Evolutionary conservation across 139 green algal species (phyloP), one percentile per base, ranked within the genome.

Genomic region (Chlamydomonas schloesseri): DNA sequence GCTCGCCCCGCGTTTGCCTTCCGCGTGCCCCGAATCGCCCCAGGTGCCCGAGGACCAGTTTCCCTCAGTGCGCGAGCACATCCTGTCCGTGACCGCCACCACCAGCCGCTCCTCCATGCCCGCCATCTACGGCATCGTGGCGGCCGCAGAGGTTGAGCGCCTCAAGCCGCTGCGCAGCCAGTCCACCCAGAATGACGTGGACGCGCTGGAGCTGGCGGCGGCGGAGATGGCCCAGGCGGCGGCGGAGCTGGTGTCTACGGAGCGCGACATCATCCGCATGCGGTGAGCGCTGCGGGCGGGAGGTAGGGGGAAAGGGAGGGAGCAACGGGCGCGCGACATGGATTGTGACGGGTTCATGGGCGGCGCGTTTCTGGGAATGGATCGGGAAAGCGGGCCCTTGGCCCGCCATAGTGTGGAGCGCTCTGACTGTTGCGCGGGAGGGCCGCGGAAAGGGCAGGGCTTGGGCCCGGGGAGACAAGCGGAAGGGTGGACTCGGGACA

Each of bases 221-320:
- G 93, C 92, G 26, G 96, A 99, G 82, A 97, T 99, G 93, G 91
- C 94, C 0, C 81, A 94, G 57, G 96, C 96, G 36, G 97, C 97
- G 2, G 89, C 91, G 23, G 37, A 92, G 31, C 89, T 99, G 47
- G 96, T 98, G 46, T 78, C 90, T 3, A 87, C 95, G 28, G 97
- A 99, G 90, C 91, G 95, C 14, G 90, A 96, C 62, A 95, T 98
- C 77, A 87, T 96, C 31, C 33, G 42, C 21, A 21, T 46, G 65
- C 29, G 46, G 72, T 64, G 15, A n/a, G 76, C 60, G 75, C 34
- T 21, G 8, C 21, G 33, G 74, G n/a, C 15, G 33, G 31, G 20
- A 2, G 55, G 58, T 29, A n/a, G 21, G 58, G 58, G 11, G 11
- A 73, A 55, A 17, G 62, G 62, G 9, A 14, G 29, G 62, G 28